phyloP scores from a whole-genome alignment of 169 alveolate genomes.

The Plasmodium knowlesi region DNA sequence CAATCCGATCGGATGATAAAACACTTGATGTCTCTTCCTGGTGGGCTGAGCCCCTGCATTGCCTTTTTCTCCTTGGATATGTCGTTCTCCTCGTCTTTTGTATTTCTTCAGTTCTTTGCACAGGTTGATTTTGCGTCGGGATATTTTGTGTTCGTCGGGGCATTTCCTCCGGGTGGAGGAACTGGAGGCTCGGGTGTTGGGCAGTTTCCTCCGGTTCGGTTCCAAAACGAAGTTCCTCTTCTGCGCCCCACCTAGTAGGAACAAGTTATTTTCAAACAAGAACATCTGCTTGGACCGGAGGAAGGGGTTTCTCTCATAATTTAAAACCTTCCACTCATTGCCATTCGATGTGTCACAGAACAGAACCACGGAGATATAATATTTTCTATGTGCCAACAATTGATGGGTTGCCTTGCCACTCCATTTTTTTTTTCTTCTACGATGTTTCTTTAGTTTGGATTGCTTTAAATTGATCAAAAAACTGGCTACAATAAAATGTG shows the following conservation, averaged over 20 bases:
- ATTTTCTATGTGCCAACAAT: not conserved
- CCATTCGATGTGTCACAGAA: slow-evolving; percentile 2
- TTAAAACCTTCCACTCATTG: slow-evolving; percentile 52
- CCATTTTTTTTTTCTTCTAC: not conserved
- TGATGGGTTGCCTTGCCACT: not conserved
- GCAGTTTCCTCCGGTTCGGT: not conserved
- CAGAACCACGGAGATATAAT: slow-evolving; percentile 28
- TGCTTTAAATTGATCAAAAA: slow-evolving; percentile 18
- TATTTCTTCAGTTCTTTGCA: slow-evolving; percentile 3
- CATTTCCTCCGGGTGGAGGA: too few species aligned
- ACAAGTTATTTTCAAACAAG: slow-evolving; percentile 21
- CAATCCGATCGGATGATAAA: slow-evolving; percentile 61
- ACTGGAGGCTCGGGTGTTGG: too few species aligned
- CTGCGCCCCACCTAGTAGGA: not conserved
- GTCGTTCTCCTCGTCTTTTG: not conserved
- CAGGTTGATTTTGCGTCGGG: slow-evolving; percentile 14
- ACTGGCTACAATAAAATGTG: slow-evolving; percentile 39
- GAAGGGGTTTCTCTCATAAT: not conserved
- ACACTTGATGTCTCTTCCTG: not conserved
- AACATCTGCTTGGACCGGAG: slow-evolving; percentile 40
- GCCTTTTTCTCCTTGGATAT: not conserved
- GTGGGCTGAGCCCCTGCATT: not conserved
- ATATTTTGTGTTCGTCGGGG: not conserved
- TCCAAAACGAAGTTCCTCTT: not conserved
- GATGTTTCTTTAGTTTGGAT: not conserved